These are phyloP conservation scores for Bruguiera hainesii DNA, from an alignment of 441 rosid species.

Conservation along the genomic window DNA sequence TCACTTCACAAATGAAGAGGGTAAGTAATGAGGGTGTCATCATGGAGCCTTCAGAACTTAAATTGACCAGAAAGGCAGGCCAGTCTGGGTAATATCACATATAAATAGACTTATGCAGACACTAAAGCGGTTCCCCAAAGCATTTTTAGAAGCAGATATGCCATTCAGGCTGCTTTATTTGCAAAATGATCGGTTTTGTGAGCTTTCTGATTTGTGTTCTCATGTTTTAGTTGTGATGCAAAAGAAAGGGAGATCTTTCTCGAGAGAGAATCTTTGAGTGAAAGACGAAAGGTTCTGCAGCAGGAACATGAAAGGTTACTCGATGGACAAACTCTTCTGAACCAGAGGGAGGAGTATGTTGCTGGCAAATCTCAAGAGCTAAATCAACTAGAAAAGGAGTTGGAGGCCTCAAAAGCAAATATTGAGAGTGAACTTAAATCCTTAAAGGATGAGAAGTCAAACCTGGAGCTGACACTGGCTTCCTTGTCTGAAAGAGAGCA, in stretches of 20 bases:
- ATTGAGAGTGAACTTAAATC: slow-evolving; percentile 51
- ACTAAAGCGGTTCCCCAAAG: background rate
- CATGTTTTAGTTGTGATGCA: slow-evolving; percentile 60
- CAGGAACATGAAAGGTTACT: slow-evolving; percentile 76
- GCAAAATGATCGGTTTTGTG: slow-evolving; percentile 15
- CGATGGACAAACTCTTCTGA: slow-evolving; percentile 69
- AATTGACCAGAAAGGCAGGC: no score
- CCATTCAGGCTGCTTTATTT: slow-evolving; percentile 8
- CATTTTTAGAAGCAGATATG: no score
- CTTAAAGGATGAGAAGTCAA: slow-evolving; percentile 52
- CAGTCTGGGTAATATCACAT: background rate
- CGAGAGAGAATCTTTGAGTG: slow-evolving; percentile 67
- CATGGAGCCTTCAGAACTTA: no score
- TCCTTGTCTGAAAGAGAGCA: slow-evolving; percentile 63
- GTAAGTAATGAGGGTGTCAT: no score
- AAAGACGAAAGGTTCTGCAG: slow-evolving; percentile 69
- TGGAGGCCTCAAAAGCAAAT: slow-evolving; percentile 50
- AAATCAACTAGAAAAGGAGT: slow-evolving; percentile 48
- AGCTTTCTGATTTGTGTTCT: slow-evolving; percentile 13
- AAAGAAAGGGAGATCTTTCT: slow-evolving; percentile 63
- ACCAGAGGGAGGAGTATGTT: slow-evolving; percentile 82
- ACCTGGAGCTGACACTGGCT: slow-evolving; percentile 46
- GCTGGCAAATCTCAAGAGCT: slow-evolving; percentile 65
- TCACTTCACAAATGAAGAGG: no score
- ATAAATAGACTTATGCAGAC: background rate